phyloP scores from a whole-genome alignment of 2,329 filamentous ascomycete genomes.

The Juglanconis juglandina region DNA sequence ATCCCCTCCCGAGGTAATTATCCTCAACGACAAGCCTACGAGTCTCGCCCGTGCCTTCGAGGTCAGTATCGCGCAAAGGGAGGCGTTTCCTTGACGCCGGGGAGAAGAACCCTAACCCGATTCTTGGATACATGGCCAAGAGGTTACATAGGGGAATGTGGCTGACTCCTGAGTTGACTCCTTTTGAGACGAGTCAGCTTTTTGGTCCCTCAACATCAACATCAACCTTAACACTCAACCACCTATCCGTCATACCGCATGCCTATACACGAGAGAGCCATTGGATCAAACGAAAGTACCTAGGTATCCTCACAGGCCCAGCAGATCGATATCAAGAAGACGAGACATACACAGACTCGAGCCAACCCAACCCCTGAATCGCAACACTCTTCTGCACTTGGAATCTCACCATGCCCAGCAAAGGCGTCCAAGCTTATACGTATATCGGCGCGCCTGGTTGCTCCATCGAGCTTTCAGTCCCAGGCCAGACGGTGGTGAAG shows the following conservation, averaged over 20 bases:
- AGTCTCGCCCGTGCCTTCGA: too few species aligned
- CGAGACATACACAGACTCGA: background rate
- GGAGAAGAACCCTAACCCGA: background rate
- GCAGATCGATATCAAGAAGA: too few species aligned
- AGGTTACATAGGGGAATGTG: background rate
- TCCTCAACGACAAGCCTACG: too few species aligned
- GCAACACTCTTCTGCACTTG: background rate
- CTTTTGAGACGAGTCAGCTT: background rate
- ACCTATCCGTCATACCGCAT: too few species aligned
- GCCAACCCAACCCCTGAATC: background rate
- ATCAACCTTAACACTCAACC: too few species aligned
- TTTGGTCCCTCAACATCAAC: too few species aligned
- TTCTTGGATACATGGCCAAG: background rate
- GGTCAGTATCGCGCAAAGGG: too few species aligned
- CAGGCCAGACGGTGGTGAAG: conserved; percentile 32
- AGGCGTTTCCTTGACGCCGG: too few species aligned
- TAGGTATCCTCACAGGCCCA: too few species aligned
- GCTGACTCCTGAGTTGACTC: background rate
- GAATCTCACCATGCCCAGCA: conserved; percentile 35
- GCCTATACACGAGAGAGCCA: too few species aligned
- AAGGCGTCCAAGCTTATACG: conserved; percentile 36
- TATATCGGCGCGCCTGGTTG: conserved; percentile 37
- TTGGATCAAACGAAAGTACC: too few species aligned
- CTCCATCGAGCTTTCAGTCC: conserved; percentile 43
- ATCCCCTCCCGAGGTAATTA: too few species aligned